A percentile compares a stretch with the other conserved stretches of the same genome.
phyloP scores from a whole-genome alignment of 805 yeast species.

The Candida hungchunana region DNA sequence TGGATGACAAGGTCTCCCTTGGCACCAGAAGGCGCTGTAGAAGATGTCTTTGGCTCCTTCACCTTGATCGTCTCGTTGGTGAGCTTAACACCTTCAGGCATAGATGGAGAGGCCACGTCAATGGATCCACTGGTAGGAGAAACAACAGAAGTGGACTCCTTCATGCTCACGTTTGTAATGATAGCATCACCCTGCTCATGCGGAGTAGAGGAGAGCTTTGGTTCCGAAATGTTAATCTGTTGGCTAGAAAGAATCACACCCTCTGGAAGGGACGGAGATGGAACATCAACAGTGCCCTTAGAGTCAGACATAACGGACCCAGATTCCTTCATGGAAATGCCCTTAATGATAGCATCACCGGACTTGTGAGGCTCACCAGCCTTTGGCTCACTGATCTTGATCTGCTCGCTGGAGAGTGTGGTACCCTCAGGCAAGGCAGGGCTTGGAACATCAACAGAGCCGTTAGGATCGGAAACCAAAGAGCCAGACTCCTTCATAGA shows the following conservation, averaged over 20 bases:
- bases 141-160: slow-evolving; percentile 3
- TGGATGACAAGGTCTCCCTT: slow-evolving; percentile 1
- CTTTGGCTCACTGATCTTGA: neutral
- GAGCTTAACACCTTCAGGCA: slow-evolving; percentile 2
- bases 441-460: neutral
- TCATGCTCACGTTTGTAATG: slow-evolving; percentile 2
- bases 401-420: neutral
- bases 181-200: slow-evolving; percentile 2
- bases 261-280: slow-evolving; percentile 2
- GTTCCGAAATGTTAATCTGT: slow-evolving; percentile 2
- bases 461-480: neutral
- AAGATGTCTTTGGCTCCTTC: neutral
- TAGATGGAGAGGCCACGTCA: slow-evolving; percentile 2
- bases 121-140: neutral
- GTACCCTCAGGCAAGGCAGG: neutral
- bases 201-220: neutral
- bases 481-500: neutral
- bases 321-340: neutral
- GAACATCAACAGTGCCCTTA: neutral
- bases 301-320: neutral
- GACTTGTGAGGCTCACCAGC: neutral
- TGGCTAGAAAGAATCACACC: neutral
- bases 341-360: neutral
- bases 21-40: neutral
- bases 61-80: slow-evolving; percentile 2